A percentile compares a stretch with the other conserved stretches of the same genome.
Evolutionary conservation across 768 basidiomycete genomes (phyloP).

Genomic region (Termitomyces sp.): DNA sequence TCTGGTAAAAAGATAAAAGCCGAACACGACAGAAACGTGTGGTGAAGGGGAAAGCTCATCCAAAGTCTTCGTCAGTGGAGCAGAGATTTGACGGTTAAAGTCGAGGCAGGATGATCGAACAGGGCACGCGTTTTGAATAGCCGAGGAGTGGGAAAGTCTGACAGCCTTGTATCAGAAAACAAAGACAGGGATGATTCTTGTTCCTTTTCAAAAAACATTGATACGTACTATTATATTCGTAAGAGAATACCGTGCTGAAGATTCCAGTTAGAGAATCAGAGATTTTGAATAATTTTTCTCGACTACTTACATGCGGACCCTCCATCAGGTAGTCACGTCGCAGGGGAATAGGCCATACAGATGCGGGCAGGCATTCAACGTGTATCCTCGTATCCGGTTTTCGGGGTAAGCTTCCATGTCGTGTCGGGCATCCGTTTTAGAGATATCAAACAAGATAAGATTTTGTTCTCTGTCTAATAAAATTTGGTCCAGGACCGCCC

Average conservation of each 20-base stretch:
- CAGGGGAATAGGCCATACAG: constrained; percentile 45
- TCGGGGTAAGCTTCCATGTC: constrained; percentile 59
- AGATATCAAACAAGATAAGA: constrained; percentile 55
- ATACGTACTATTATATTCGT: constrained; percentile 11
- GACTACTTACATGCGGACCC: constrained; percentile 17
- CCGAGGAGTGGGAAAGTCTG: constrained; percentile 44
- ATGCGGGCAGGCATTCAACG: constrained; percentile 48
- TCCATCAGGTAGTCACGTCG: constrained; percentile 52
- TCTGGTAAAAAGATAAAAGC: constrained; percentile 64
- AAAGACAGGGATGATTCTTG: constrained; percentile 19
- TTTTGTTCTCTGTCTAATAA: constrained; percentile 22
- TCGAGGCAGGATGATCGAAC: constrained; percentile 63
- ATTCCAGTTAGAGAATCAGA: constrained; percentile 21
- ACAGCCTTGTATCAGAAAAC: constrained; percentile 26
- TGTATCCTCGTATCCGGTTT: constrained; percentile 62
- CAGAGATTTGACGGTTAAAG: constrained; percentile 56
- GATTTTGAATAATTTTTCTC: constrained; percentile 24
- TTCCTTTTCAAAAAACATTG: constrained; percentile 11
- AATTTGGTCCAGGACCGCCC: not conserved
- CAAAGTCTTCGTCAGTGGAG: constrained; percentile 69
- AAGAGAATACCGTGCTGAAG: constrained; percentile 8
- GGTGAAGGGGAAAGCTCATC: constrained; percentile 61
- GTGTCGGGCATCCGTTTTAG: constrained; percentile 56
- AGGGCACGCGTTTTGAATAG: constrained; percentile 54
- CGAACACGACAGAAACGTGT: constrained; percentile 75